Percentiles rank a stretch among this genome's conserved stretches.
Evolutionary conservation across 2,329 filamentous ascomycete genomes (phyloP).

Genomic region (Elsinoe ampelina): DNA sequence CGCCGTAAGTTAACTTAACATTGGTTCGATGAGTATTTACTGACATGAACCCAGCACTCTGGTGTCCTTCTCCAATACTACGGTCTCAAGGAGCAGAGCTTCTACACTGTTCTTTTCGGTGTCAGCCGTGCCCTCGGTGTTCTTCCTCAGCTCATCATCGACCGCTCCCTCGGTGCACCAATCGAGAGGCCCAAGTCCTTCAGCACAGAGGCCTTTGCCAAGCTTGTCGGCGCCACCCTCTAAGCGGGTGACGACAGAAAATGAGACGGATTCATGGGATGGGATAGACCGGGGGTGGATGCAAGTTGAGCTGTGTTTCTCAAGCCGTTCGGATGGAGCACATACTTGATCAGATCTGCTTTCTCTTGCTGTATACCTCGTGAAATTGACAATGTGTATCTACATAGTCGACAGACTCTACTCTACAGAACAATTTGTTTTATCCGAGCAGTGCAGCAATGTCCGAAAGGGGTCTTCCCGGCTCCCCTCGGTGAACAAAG

Average conservation of each 20-base stretch:
- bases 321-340: neutral
- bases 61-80: conserved; percentile 99
- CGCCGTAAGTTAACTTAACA: conserved; percentile 43
- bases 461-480: neutral
- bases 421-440: too few species aligned
- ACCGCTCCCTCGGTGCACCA: conserved; percentile 90
- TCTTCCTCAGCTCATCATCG: conserved; percentile 97
- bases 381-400: conserved; percentile 4
- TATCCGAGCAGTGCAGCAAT: neutral
- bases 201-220: conserved; percentile 92
- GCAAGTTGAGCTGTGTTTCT: neutral
- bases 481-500: too few species aligned
- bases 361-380: conserved; percentile 1
- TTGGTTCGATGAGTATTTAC: neutral
- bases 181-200: conserved; percentile 99
- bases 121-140: conserved; percentile 97
- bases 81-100: conserved; percentile 96
- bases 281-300: neutral
- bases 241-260: conserved; percentile 42
- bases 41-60: conserved; percentile 53
- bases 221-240: conserved; percentile 82
- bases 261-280: neutral
- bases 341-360: conserved; percentile 1
- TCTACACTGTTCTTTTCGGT: conserved; percentile 99
- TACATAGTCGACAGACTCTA: neutral